phyloP scores from a whole-genome alignment of 169 alveolate species.

The Plasmodium coatneyi region DNA sequence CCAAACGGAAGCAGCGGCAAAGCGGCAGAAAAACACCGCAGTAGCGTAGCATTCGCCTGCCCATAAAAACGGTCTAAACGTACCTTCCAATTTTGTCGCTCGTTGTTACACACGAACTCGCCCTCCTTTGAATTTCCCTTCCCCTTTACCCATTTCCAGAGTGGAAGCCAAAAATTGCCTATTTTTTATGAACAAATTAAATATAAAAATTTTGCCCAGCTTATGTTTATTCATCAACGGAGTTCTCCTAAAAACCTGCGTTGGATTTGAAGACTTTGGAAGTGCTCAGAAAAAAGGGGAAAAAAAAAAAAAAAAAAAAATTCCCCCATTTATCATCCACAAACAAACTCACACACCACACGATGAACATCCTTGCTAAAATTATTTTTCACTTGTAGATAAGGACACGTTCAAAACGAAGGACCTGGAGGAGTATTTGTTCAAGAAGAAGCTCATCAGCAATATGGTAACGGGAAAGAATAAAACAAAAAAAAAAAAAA shows the following conservation, averaged over 20 bases:
- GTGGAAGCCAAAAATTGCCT: slow-evolving; percentile 71
- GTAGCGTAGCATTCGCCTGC: neutral
- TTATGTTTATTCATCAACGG: slow-evolving; percentile 73
- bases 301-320: neutral
- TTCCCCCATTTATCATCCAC: neutral
- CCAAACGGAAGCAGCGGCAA: neutral
- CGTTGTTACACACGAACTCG: neutral
- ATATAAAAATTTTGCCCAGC: slow-evolving; percentile 49
- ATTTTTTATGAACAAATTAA: slow-evolving; percentile 65
- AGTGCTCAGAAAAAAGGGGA: slow-evolving; percentile 5
- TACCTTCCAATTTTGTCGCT: neutral
- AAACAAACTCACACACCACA: neutral
- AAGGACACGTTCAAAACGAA: slow-evolving; percentile 63
- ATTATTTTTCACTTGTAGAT: slow-evolving; percentile 17
- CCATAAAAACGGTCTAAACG: neutral
- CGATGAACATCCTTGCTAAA: neutral
- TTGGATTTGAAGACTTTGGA: slow-evolving; percentile 74
- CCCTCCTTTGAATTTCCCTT: neutral
- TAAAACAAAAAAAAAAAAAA: neutral
- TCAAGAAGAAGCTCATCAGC: slow-evolving; percentile 44
- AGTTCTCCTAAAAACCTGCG: slow-evolving; percentile 38
- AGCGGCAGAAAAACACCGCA: neutral
- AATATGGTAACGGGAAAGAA: slow-evolving; percentile 30
- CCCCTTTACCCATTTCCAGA: neutral
- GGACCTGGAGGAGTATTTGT: slow-evolving; percentile 51